Percentiles rank a stretch among this genome's conserved stretches.
Evolutionary conservation across 345 rosid genomes (phyloP).

Genomic region (Pistacia integerrima): DNA sequence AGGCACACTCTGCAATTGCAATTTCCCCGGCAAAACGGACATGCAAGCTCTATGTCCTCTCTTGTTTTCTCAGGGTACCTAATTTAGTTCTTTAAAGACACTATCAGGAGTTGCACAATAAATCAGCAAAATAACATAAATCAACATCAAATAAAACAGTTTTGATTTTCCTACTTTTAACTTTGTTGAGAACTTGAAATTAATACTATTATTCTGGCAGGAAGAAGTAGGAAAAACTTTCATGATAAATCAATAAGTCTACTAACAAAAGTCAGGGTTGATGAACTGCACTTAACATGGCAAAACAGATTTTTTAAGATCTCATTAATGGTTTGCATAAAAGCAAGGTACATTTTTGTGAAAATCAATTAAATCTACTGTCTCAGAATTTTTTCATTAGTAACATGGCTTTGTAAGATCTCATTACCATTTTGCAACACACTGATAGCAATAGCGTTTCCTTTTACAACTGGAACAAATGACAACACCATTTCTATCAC

Average conservation of each 20-base stretch:
- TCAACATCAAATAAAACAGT: neutral
- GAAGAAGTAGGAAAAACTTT: neutral
- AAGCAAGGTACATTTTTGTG: neutral
- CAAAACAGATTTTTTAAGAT: neutral
- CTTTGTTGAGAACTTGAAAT: neutral
- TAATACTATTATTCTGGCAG: neutral
- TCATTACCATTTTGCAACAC: slow-evolving; percentile 55
- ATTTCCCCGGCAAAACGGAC: slow-evolving; percentile 55
- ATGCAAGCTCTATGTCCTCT: slow-evolving; percentile 42
- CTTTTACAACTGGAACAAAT: slow-evolving; percentile 45
- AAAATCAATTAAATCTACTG: slow-evolving; percentile 4
- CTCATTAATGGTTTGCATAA: neutral
- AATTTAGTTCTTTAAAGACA: slow-evolving; percentile 21
- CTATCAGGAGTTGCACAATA: slow-evolving; percentile 21
- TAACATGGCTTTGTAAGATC: slow-evolving; percentile 5
- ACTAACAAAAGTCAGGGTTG: neutral
- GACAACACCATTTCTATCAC: slow-evolving; percentile 32
- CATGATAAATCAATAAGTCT: slow-evolving; percentile 1
- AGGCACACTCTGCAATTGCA: slow-evolving; percentile 63
- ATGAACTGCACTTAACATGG: neutral
- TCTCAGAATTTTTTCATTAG: neutral
- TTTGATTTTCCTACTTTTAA: neutral
- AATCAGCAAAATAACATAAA: slow-evolving; percentile 8
- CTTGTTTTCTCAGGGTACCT: slow-evolving; percentile 54
- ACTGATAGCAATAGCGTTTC: slow-evolving; percentile 56